A percentile compares a stretch with the other conserved stretches of the same genome.
These are phyloP conservation scores for Dipteronia dyeriana DNA, from an alignment of 345 rosid species.

Conservation along the genomic window DNA sequence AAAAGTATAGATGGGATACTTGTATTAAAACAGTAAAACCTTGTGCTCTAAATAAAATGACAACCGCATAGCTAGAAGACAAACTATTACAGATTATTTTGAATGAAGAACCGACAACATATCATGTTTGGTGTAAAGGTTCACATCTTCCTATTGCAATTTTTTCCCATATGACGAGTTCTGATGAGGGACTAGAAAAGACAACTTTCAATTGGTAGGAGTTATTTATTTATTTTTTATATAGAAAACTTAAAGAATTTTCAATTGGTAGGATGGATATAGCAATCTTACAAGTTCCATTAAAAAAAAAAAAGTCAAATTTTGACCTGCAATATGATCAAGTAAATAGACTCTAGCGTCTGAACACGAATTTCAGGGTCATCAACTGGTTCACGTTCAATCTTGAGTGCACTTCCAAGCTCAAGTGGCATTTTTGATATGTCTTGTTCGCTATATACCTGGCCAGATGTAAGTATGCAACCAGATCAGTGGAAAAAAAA, in stretches of 20 bases:
- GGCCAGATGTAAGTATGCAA: constrained; percentile 21
- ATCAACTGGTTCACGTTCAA: constrained; percentile 82
- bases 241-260: neutral
- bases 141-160: neutral
- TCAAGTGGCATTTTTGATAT: constrained; percentile 82
- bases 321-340: constrained; percentile 71
- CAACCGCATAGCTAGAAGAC: neutral
- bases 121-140: neutral
- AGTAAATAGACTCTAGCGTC: constrained; percentile 80
- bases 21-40: neutral
- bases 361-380: constrained; percentile 84
- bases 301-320: neutral
- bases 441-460: constrained; percentile 69
- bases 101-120: neutral
- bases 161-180: neutral
- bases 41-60: neutral
- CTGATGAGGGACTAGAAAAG: neutral
- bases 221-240: too few relatives aligned
- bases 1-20: neutral
- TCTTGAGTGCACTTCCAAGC: constrained; percentile 81
- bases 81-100: neutral
- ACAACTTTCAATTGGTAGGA: neutral
- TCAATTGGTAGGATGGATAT: neutral
- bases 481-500: constrained; percentile 14
- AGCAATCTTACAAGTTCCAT: neutral